A percentile compares a stretch with the other conserved stretches of the same genome.
phyloP scores from a whole-genome alignment of 2,329 filamentous ascomycete species.

The Claviceps humidiphila region DNA sequence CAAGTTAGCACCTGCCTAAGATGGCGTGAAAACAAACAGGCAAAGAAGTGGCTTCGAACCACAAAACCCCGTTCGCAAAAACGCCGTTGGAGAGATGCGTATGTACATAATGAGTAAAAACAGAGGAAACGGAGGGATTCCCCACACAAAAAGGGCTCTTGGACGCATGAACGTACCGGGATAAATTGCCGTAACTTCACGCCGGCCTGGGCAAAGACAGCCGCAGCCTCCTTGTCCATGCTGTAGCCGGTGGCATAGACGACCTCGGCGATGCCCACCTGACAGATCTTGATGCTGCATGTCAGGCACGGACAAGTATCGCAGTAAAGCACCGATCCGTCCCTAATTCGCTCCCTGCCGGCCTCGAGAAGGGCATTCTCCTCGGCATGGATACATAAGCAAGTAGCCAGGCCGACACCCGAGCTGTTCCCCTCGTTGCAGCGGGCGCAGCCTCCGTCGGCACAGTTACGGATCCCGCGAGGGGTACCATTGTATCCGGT shows the following conservation, averaged over 20 bases:
- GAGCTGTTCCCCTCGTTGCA: conserved; percentile 65
- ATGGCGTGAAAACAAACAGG: not conserved
- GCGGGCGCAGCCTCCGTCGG: conserved; percentile 75
- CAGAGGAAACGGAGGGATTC: not conserved
- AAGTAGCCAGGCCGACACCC: conserved; percentile 69
- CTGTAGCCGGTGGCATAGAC: conserved; percentile 91
- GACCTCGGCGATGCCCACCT: conserved; percentile 90
- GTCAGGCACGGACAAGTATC: conserved; percentile 95
- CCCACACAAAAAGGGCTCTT: not conserved
- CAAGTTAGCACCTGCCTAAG: not conserved
- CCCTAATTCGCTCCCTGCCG: conserved; percentile 75
- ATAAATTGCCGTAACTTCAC: conserved; percentile 79
- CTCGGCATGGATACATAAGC: conserved; percentile 93
- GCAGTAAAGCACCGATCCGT: conserved; percentile 76
- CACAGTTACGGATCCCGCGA: conserved; percentile 75
- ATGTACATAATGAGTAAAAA: not conserved
- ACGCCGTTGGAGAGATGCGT: not conserved
- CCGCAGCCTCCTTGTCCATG: conserved; percentile 77
- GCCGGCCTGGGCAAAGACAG: conserved; percentile 71
- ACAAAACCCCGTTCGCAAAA: not conserved
- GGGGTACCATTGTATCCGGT: conserved; percentile 99
- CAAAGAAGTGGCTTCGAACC: not conserved
- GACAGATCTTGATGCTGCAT: conserved; percentile 96
- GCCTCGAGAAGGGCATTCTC: conserved; percentile 95
- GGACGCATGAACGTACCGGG: conserved; percentile 44